These are phyloP conservation scores for Globisporangium rhizosaccharum DNA, from an alignment of 352 stramenopile species.

Conservation along the genomic window DNA sequence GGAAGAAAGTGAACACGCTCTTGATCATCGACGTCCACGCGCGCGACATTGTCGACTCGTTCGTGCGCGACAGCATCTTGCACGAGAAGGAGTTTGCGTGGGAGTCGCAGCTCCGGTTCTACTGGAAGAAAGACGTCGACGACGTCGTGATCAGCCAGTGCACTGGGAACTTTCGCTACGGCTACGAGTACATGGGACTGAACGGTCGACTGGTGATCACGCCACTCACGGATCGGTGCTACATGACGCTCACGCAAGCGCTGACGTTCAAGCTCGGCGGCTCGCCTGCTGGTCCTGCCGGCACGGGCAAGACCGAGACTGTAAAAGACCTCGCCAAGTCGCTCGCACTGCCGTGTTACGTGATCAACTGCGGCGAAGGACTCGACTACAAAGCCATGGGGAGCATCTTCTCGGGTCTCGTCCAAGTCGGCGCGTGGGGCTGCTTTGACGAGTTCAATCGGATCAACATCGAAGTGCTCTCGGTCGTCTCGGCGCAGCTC, in stretches of 20 bases:
- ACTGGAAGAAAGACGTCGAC: constrained; percentile 89
- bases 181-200: constrained; percentile 93
- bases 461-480: constrained; percentile 86
- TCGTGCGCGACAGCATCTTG: constrained; percentile 86
- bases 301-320: constrained; percentile 92
- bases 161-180: constrained; percentile 89
- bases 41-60: constrained; percentile 88
- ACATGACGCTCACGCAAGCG: constrained; percentile 92
- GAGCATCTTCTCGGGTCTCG: constrained; percentile 84
- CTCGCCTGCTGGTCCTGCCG: constrained; percentile 84
- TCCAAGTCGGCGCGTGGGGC: constrained; percentile 85
- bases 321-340: constrained; percentile 93
- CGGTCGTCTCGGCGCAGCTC: constrained; percentile 83
- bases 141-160: constrained; percentile 90
- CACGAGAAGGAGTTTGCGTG: constrained; percentile 89
- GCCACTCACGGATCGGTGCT: constrained; percentile 90
- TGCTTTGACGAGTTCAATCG: constrained; percentile 89
- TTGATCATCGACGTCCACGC: constrained; percentile 90
- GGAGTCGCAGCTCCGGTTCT: constrained; percentile 88
- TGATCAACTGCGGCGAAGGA: constrained; percentile 90
- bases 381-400: constrained; percentile 93
- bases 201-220: constrained; percentile 92
- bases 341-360: constrained; percentile 89
- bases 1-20: constrained; percentile 93
- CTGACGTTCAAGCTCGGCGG: constrained; percentile 91